These are phyloP conservation scores for Trametes punicea DNA, from an alignment of 768 basidiomycete genomes.

Conservation along the genomic window DNA sequence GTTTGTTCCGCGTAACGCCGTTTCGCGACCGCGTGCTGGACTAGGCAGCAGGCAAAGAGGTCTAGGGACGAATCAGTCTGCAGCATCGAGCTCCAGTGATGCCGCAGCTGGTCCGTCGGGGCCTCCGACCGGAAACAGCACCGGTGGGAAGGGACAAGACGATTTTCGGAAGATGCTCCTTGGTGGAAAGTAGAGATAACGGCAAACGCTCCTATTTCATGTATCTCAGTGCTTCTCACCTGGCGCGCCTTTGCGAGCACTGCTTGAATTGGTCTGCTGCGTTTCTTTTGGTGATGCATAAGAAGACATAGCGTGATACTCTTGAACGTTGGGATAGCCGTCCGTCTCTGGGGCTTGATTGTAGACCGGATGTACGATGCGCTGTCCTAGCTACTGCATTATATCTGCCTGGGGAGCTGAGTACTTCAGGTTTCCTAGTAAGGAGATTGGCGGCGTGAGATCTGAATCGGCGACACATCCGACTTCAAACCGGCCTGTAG, in stretches of 20 bases:
- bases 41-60: constrained; percentile 53
- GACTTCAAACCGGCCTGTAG: too few relatives aligned
- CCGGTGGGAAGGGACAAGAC: constrained; percentile 60
- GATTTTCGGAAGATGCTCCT: constrained; percentile 82
- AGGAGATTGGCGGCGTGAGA: neutral
- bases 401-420: too few relatives aligned
- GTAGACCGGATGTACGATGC: too few relatives aligned
- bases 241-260: too few relatives aligned
- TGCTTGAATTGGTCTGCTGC: too few relatives aligned
- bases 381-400: too few relatives aligned
- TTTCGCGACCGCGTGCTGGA: constrained; percentile 68
- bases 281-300: too few relatives aligned
- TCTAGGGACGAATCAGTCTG: neutral
- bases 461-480: neutral
- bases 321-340: too few relatives aligned
- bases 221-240: neutral
- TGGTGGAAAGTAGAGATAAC: constrained; percentile 24
- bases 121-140: constrained; percentile 22
- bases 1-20: constrained; percentile 67
- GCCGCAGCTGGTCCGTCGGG: constrained; percentile 19
- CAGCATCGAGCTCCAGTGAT: constrained; percentile 18
- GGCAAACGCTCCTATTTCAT: neutral
- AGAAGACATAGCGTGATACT: too few relatives aligned
- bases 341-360: too few relatives aligned
- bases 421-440: too few relatives aligned